Base-by-base conservation (phyloP, 2,329 filamentous ascomycete genomes). In the Thermomyces lanuginosus region DNA sequence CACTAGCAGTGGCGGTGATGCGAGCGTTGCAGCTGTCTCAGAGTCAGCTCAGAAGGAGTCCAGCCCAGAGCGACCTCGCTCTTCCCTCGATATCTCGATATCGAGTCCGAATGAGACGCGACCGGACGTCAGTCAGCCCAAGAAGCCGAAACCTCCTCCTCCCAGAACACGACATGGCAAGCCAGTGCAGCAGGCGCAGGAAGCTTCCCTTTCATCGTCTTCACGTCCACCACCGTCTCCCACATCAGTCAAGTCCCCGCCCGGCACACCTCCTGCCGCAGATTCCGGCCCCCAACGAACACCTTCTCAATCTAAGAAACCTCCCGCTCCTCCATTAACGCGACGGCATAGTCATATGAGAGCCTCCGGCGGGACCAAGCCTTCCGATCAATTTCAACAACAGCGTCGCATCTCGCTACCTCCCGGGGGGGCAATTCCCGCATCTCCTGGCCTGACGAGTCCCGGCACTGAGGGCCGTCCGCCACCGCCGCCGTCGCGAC, bases 111-210 rank as follows among this genome's bases (percentile, higher is more conserved):
- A 70, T 21, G 58, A 59, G 20, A 55, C 66, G 28, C 55, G 46
- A 20, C 30, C 24, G 22, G 9, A 28, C 24, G 9, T 15, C 27
- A 6, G 8, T 21, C 5, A 33, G 31, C 14, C 10, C 27, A 40
- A 63, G 36, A 77, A 75, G 44, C 72, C 69, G 50, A 69, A 69
- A 36, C 76, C 76, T 8, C 78, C 79, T 4, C 76, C 76, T 5
- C 78, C 78, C 7, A 81, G 67, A 44, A 82, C 76, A 27, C 70
- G 78, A 29, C 78, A 84, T 53, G 81, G 81, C 4, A 84, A 76
- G 49, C 63, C 74, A 10, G 76, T 86, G 36, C 70, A 63, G 37
- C 48, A 29, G 30, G 45, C 48, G 36, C n/a, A n/a, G n/a, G n/a
- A n/a, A n/a, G n/a, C n/a, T n/a, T n/a, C n/a, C n/a, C n/a, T n/a